phyloP scores from a whole-genome alignment of 495 filamentous ascomycete genomes.

The Penicillium macrosclerotiorum region DNA sequence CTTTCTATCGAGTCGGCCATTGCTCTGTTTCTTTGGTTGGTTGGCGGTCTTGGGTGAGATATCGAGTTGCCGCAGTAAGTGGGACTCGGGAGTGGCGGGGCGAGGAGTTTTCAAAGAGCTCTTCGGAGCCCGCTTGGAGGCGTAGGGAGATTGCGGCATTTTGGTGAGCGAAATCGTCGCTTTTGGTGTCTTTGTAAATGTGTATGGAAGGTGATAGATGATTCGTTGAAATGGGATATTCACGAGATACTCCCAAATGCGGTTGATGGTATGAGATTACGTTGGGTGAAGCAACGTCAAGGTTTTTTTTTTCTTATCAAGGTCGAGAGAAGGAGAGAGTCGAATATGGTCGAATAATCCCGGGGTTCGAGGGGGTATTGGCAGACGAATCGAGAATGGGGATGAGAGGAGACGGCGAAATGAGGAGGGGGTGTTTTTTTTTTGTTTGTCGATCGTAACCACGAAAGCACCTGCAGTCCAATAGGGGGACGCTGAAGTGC shows the following conservation, averaged over 20 bases:
- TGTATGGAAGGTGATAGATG: no score
- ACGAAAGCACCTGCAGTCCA: constrained; percentile 43
- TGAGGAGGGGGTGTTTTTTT: constrained; percentile 5
- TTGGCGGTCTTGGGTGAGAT: constrained; percentile 20
- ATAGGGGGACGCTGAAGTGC: constrained; percentile 38
- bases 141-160: constrained; percentile 32
- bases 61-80: constrained; percentile 17
- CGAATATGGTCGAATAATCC: no score
- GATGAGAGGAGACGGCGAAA: constrained; percentile 2
- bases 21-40: constrained; percentile 28
- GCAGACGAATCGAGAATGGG: constrained; percentile 9
- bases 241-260: no score
- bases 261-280: no score
- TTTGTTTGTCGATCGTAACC: constrained; percentile 21
- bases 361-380: neutral
- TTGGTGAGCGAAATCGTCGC: neutral
- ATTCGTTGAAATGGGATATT: no score
- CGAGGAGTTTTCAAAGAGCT: constrained; percentile 24
- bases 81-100: constrained; percentile 23
- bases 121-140: constrained; percentile 35
- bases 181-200: neutral
- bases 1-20: constrained; percentile 19
- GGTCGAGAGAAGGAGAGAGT: no score
- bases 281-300: no score
- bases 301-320: no score